Base-by-base conservation (phyloP, 179 eudicot species). In the Silene vulgaris region DNA sequence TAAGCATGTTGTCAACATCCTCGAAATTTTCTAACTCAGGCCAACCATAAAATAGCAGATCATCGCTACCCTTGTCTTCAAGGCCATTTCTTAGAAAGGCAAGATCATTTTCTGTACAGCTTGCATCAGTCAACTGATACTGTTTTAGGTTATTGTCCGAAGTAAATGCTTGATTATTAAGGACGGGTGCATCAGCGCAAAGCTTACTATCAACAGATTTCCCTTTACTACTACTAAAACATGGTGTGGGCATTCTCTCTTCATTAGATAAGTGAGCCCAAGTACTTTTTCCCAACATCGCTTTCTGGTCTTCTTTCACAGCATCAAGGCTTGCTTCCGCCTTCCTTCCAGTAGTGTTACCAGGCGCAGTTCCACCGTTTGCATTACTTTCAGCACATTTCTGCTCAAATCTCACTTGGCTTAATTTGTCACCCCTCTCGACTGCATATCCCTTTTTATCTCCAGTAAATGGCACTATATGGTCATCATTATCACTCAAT, bases 1-100 rank as follows among this genome's bases (percentile, higher is more conserved):
- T 91, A 78, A 92, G 88, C 90, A 92, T 91, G 82, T 82, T 81
- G 86, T 92, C 97, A 75, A 95, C 91, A 80, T 95, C 99, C 80
- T 95, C 97, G 79, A 95, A 90, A 80, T 85, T 90, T 75, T 85
- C 97, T 20, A 95, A 87, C 35, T 92, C 97, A 54, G 89, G 87
- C 99, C 97, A 95, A 57, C 83, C 88, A 83, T 89, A 90, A 74
- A 78, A 84, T 74, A 88, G 82, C 35, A 87, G 80, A 77, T 91
- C 98, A 73, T 71, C 77, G 81, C 85, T 84, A 61, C 83, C 90
- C 83, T 90, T 88, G 59, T 76, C 88, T 75, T 84, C 85, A 43
- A 65, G 74, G 73, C 68, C 82, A 75, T 83, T 86, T 50, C 81
- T 83, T 50, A 85, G 81, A 80, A 90, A 84, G 62, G 75, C 76